Evolutionary conservation across 2,329 filamentous ascomycete species (phyloP), one percentile per base, ranked within the genome.

Genomic region (Verticillium klebahnii): DNA sequence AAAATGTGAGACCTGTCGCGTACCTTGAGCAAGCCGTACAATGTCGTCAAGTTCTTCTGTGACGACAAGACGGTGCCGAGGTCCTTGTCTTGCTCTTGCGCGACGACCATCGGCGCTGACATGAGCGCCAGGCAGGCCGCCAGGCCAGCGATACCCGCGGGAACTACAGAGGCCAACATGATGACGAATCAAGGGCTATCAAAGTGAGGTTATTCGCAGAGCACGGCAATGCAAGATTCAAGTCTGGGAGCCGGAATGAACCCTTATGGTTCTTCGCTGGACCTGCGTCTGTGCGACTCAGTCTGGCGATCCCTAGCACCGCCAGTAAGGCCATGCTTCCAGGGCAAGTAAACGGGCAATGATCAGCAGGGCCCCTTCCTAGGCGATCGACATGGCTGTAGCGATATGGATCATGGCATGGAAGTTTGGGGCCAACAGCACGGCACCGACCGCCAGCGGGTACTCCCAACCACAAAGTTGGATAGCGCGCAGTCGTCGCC

Each of bases 21-120:
- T 68, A 78, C 79, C 72, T 78, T 73, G 64, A 82, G 75, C 58
- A 82, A 68, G 19, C 72, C 69, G 64, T 78, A 77, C 65, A 77
- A 82, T 2, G 74, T 81, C 9, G 74, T 77, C 40, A 82, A 71
- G 58, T 81, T 78, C 60, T 71, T 70, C 57, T 79, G 72, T 4
- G 67, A 70, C 6, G 72, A 68, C 14, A 82, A 66, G 25, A 80
- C 71, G 8, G 70, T 71, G 2, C 76, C 78, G 56, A 82, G 65
- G 63, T 80, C 77, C 31, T 69, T 61, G 2, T 62, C 62, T 1
- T 65, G 62, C 8, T 68, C 65, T 12, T 67, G 64, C 19, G 67
- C 67, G 5, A 67, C 64, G 36, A 37, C 62, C 7, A 50, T 11
- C 29, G 23, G 25, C 36, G 25, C 8, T 17, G 15, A 25, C 25